Evolutionary conservation across 345 rosid species (phyloP).

Genomic region (Acer saccharum): DNA sequence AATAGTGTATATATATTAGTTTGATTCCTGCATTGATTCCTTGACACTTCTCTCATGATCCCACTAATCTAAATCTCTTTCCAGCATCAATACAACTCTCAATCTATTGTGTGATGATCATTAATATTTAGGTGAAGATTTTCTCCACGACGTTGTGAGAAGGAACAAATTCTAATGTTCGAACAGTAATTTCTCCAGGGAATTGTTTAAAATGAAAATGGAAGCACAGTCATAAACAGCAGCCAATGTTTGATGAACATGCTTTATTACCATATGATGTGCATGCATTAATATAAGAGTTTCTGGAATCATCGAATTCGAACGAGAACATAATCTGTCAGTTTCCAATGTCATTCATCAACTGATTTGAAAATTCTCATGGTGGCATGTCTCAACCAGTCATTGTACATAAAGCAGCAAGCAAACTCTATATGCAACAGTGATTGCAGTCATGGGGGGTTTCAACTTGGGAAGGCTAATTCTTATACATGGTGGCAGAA

Average conservation of each 20-base stretch:
- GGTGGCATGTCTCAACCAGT: background rate
- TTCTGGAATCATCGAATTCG: background rate
- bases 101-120: background rate
- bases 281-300: background rate
- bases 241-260: background rate
- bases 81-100: too few species aligned
- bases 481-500: background rate
- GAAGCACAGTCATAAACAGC: background rate
- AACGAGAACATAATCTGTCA: background rate
- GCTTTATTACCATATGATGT: background rate
- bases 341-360: background rate
- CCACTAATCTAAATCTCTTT: too few species aligned
- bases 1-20: background rate
- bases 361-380: background rate
- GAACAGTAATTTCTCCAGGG: background rate
- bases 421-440: background rate
- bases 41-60: background rate
- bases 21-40: slow-evolving; percentile 2
- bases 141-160: background rate
- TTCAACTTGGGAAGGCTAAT: background rate
- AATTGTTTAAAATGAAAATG: background rate
- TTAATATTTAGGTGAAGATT: background rate
- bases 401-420: background rate
- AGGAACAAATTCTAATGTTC: slow-evolving; percentile 2
- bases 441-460: background rate